phyloP scores from a whole-genome alignment of 768 basidiomycete species.

The Lentinula edodes region DNA sequence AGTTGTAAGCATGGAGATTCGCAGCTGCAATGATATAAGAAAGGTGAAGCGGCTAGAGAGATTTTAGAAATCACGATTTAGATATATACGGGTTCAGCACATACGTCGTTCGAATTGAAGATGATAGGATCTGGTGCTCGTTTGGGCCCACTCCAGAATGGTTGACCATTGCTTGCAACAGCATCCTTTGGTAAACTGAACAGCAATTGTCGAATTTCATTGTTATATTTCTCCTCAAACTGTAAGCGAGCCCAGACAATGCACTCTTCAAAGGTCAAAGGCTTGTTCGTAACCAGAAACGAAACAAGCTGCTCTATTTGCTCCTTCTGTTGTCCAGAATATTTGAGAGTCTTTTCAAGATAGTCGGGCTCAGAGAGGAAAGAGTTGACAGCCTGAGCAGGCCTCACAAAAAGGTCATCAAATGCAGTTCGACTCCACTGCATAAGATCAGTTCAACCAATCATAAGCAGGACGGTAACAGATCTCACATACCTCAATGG shows the following conservation, averaged over 20 bases:
- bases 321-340: conserved; percentile 86
- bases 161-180: conserved; percentile 84
- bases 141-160: conserved; percentile 99
- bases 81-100: conserved; percentile 17
- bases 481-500: conserved; percentile 70
- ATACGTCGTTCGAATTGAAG: conserved; percentile 84
- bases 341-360: conserved; percentile 84
- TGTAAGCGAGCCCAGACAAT: conserved; percentile 94
- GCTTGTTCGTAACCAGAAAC: conserved; percentile 88
- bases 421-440: conserved; percentile 95
- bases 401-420: conserved; percentile 90
- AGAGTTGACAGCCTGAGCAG: conserved; percentile 88
- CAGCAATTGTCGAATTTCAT: conserved; percentile 87
- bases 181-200: conserved; percentile 95
- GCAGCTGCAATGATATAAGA: conserved; percentile 89
- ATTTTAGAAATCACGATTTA: conserved; percentile 8
- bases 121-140: conserved; percentile 87
- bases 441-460: not conserved
- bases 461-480: not conserved
- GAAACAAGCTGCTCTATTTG: conserved; percentile 85
- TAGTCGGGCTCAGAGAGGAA: conserved; percentile 97
- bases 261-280: conserved; percentile 94
- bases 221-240: conserved; percentile 92
- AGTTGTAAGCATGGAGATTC: conserved; percentile 97
- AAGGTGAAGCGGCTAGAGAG: conserved; percentile 70